A percentile compares a stretch with the other conserved stretches of the same genome.
Conservation (phyloP, 352 stramenopile genomes). For the Hyaloperonospora brassicae region DNA sequence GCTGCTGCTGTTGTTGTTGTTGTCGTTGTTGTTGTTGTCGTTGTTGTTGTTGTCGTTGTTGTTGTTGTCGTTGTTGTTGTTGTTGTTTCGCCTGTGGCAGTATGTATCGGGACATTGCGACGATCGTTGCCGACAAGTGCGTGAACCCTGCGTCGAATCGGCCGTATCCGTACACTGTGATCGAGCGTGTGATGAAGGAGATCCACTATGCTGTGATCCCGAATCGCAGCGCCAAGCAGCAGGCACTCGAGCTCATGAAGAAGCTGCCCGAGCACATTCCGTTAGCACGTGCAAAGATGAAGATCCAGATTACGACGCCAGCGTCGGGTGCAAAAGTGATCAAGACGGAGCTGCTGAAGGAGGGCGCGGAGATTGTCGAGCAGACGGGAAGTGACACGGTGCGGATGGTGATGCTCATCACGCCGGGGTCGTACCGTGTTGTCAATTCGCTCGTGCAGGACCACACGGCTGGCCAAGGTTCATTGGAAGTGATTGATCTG, state of each 20-base stretch:
- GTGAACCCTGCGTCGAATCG: constrained; percentile 93
- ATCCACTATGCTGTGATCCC: constrained; percentile 93
- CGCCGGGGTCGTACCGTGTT: constrained; percentile 65
- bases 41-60: constrained; percentile 5
- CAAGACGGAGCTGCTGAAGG: constrained; percentile 49
- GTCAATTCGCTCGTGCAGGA: constrained; percentile 65
- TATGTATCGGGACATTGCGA: constrained; percentile 92
- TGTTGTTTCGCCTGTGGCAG: constrained; percentile 28
- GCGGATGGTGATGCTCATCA: constrained; percentile 66
- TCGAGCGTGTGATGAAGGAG: constrained; percentile 94
- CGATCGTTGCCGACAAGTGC: constrained; percentile 95
- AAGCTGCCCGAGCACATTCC: constrained; percentile 89
- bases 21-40: neutral
- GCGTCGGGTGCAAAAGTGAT: constrained; percentile 39
- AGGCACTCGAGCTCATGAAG: constrained; percentile 95
- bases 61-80: neutral
- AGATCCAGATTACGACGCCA: constrained; percentile 79
- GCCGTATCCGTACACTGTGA: constrained; percentile 94
- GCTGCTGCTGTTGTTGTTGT: constrained; percentile 2
- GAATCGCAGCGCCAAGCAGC: constrained; percentile 93
- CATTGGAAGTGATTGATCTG: constrained; percentile 89
- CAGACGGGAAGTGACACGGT: constrained; percentile 47
- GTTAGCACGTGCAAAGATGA: constrained; percentile 96
- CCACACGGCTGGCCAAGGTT: constrained; percentile 42
- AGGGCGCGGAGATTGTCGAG: constrained; percentile 61